Percentiles rank a stretch among this genome's conserved stretches.
These are phyloP conservation scores for Westerdykella aurantiaca DNA, from an alignment of 2,329 filamentous ascomycete species.

Conservation along the genomic window DNA sequence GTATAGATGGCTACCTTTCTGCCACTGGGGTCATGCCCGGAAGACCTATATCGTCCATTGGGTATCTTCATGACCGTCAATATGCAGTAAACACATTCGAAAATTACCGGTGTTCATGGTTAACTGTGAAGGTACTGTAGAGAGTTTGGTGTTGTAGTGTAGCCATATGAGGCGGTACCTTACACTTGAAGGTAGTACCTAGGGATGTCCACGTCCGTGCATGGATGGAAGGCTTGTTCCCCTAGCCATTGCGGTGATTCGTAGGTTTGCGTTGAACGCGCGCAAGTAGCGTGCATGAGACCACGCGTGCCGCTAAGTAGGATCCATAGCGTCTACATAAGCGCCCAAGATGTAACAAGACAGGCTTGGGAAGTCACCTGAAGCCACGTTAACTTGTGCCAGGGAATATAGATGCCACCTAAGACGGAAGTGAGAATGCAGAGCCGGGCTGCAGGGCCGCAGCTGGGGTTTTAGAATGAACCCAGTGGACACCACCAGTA, in stretches of 20 bases:
- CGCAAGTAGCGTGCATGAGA: too few species aligned
- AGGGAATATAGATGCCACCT: neutral
- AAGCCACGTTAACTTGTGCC: neutral
- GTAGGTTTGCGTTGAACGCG: too few species aligned
- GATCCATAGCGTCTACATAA: too few species aligned
- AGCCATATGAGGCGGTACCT: constrained; percentile 8
- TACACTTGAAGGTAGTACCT: too few species aligned
- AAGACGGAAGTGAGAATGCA: neutral
- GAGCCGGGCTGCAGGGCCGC: neutral
- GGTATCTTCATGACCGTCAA: neutral
- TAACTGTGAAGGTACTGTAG: constrained; percentile 4
- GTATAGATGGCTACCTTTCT: neutral
- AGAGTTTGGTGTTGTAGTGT: constrained; percentile 6
- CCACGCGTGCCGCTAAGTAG: too few species aligned
- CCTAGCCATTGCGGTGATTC: too few species aligned
- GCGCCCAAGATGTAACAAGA: neutral
- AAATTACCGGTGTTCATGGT: neutral
- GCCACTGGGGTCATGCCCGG: neutral
- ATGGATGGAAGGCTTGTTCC: too few species aligned
- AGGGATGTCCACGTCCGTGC: too few species aligned
- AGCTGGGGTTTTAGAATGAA: too few species aligned
- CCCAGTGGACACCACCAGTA: too few species aligned
- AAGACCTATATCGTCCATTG: neutral
- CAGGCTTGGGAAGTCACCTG: neutral
- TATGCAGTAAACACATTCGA: neutral